Evolutionary conservation across 2,329 filamentous ascomycete species (phyloP).

Genomic region (Ambrosiella beaveri): DNA sequence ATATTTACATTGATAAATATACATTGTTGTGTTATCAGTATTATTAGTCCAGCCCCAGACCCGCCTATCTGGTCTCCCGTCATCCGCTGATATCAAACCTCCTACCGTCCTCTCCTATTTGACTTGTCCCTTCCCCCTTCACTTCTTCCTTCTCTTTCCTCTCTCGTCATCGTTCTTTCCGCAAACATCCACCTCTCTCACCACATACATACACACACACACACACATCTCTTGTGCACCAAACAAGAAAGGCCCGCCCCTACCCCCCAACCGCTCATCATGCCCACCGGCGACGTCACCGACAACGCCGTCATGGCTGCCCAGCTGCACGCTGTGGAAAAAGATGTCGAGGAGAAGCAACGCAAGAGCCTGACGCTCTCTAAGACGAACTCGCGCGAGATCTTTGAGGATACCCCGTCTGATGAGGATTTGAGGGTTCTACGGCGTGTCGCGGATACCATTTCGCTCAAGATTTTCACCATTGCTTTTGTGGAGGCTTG

Average conservation of each 20-base stretch:
- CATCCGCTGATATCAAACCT: no score
- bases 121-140: background rate
- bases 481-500: conserved; percentile 52
- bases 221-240: background rate
- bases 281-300: conserved; percentile 19
- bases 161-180: background rate
- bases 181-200: background rate
- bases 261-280: conserved; percentile 11
- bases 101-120: background rate
- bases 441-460: conserved; percentile 35
- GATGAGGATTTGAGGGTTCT: conserved; percentile 35
- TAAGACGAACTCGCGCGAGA: conserved; percentile 14
- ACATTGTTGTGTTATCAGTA: background rate
- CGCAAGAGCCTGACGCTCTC: conserved; percentile 17
- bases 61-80: background rate
- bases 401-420: conserved; percentile 22
- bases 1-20: no score
- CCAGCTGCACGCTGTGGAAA: conserved; percentile 16
- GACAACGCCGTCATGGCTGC: conserved; percentile 22
- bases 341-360: conserved; percentile 18
- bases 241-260: background rate
- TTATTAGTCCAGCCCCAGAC: background rate
- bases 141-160: background rate
- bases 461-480: conserved; percentile 42
- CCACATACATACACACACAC: background rate